phyloP scores from a whole-genome alignment of 805 yeast species.

The Candida lessepsii region DNA sequence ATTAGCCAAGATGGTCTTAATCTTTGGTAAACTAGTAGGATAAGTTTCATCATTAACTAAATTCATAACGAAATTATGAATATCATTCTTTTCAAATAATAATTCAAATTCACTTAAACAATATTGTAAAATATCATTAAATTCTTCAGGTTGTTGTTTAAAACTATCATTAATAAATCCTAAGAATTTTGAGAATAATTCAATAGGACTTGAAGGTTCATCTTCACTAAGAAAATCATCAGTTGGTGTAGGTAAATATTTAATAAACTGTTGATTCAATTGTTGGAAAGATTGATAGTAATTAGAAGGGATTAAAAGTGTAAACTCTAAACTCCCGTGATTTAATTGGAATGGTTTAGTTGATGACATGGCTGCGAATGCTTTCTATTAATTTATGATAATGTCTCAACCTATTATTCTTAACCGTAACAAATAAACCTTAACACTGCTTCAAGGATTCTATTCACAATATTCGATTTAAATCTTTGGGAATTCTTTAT shows the following conservation, averaged over 20 bases:
- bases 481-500: neutral
- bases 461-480: too few relatives aligned
- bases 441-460: too few relatives aligned
- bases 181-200: constrained; percentile 78
- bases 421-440: too few relatives aligned
- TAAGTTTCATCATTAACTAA: constrained; percentile 48
- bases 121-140: constrained; percentile 66
- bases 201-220: constrained; percentile 85
- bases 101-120: constrained; percentile 82
- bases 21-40: constrained; percentile 70
- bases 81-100: constrained; percentile 66
- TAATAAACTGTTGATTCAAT: constrained; percentile 80
- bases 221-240: constrained; percentile 83
- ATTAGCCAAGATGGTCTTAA: constrained; percentile 70
- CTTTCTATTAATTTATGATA: neutral
- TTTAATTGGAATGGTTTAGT: constrained; percentile 68
- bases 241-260: constrained; percentile 73
- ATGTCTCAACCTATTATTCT: too few relatives aligned
- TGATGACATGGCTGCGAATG: constrained; percentile 1
- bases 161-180: constrained; percentile 50
- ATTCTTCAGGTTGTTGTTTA: constrained; percentile 30
- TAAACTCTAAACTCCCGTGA: constrained; percentile 87
- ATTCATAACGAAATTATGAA: constrained; percentile 82
- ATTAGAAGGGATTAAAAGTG: constrained; percentile 80
- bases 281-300: constrained; percentile 80